Evolutionary conservation across 2,329 filamentous ascomycete species (phyloP).

Genomic region (Ceratocystis huliohia): DNA sequence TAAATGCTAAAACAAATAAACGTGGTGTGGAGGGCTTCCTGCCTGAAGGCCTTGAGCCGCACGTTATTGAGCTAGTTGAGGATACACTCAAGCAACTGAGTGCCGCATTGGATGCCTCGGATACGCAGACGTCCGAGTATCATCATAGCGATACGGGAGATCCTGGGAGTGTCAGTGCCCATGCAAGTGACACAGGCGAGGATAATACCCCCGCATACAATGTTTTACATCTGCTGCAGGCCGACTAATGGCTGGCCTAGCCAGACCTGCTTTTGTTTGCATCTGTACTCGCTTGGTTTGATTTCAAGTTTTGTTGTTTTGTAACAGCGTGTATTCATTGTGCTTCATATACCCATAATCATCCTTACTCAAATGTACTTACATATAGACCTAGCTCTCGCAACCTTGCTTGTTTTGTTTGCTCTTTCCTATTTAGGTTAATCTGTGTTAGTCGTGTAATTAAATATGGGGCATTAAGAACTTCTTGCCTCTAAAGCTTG

Average conservation of each 20-base stretch:
- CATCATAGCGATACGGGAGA: background rate
- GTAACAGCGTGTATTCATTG: background rate
- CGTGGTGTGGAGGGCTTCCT: slow-evolving; percentile 25
- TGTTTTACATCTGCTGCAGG: slow-evolving; percentile 4
- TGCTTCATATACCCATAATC: too few species aligned
- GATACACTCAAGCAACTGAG: slow-evolving; percentile 32
- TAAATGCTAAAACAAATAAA: slow-evolving; percentile 11
- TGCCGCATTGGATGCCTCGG: background rate
- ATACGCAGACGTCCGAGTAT: background rate
- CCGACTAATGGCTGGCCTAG: background rate
- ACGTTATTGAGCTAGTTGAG: slow-evolving; percentile 38
- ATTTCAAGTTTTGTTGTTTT: background rate
- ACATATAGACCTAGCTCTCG: background rate
- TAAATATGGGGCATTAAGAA: background rate
- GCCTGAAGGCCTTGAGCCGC: slow-evolving; percentile 39
- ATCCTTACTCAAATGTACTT: too few species aligned
- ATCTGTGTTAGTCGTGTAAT: background rate
- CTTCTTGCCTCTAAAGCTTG: too few species aligned
- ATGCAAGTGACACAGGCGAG: background rate
- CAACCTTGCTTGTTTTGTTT: background rate
- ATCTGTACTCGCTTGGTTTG: too few species aligned
- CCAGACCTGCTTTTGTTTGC: background rate
- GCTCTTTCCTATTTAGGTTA: background rate
- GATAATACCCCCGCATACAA: slow-evolving; percentile 1
- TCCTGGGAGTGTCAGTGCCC: background rate